Percentiles rank a stretch among this genome's conserved stretches.
Conservation (phyloP, 2,329 filamentous ascomycete species). For the Acephala macrosclerotiorum region DNA sequence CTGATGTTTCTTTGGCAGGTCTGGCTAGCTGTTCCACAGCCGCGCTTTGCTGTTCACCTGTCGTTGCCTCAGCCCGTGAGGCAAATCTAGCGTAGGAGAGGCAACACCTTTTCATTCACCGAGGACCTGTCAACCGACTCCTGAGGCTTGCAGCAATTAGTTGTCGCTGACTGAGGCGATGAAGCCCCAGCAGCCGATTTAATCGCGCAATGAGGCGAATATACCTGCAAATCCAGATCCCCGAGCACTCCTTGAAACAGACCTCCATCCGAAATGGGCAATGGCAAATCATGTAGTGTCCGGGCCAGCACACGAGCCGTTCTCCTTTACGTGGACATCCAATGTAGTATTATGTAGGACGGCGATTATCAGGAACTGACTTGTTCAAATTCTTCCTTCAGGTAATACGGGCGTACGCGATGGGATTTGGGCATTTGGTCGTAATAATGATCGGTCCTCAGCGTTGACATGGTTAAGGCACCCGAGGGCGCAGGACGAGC, state of each 20-base stretch:
- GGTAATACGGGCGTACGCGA: neutral
- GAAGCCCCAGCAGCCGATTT: conserved; percentile 15
- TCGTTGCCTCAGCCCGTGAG: conserved; percentile 3
- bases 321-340: conserved; percentile 4
- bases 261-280: conserved; percentile 1
- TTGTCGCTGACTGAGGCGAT: conserved; percentile 15
- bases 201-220: conserved; percentile 18
- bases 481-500: neutral
- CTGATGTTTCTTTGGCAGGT: neutral
- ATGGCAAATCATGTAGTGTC: conserved; percentile 13
- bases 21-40: conserved; percentile 9
- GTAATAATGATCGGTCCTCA: neutral
- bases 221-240: neutral
- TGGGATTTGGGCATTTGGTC: neutral
- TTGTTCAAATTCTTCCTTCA: neutral
- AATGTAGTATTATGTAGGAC: conserved; percentile 4
- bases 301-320: conserved; percentile 3
- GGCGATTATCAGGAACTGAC: neutral
- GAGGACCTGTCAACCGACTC: neutral
- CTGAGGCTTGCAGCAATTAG: conserved; percentile 1
- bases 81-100: conserved; percentile 7
- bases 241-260: conserved; percentile 12
- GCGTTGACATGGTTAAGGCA: neutral
- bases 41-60: neutral
- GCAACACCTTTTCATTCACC: conserved; percentile 5